phyloP scores from a whole-genome alignment of 257 asterid genomes.

The Euphrasia confusa region DNA sequence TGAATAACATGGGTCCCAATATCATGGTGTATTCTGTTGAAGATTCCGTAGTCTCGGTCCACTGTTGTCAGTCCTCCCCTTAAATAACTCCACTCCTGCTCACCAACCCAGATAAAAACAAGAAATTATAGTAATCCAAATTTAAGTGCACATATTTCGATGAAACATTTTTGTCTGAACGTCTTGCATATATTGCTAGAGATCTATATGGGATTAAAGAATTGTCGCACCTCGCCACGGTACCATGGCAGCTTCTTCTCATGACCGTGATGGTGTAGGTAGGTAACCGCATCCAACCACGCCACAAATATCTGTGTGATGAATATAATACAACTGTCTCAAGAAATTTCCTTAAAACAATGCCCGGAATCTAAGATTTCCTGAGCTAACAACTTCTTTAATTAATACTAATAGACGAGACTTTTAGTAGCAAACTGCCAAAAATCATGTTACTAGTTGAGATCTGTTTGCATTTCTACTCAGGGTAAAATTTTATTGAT shows the following conservation, averaged over 20 bases:
- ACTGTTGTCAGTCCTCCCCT: conserved; percentile 87
- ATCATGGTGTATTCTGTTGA: conserved; percentile 79
- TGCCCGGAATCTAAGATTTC: background rate
- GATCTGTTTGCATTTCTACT: background rate
- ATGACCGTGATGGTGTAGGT: conserved; percentile 84
- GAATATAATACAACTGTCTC: background rate
- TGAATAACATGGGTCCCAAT: conserved; percentile 90
- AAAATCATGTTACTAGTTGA: background rate
- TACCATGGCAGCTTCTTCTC: conserved; percentile 86
- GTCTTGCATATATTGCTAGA: background rate
- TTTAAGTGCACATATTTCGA: background rate
- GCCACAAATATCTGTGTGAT: conserved; percentile 52
- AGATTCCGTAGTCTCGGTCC: conserved; percentile 76
- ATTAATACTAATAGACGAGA: background rate
- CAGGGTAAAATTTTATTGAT: too few species aligned
- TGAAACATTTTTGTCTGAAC: background rate
- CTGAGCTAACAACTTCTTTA: background rate
- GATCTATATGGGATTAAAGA: conserved; percentile 1
- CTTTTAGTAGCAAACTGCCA: background rate
- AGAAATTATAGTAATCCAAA: background rate
- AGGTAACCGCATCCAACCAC: conserved; percentile 83
- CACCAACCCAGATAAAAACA: background rate
- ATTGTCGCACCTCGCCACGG: conserved; percentile 62
- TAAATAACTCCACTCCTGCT: conserved; percentile 86
- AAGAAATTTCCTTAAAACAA: background rate